These are phyloP conservation scores for Dendrobium officinale DNA, from an alignment of 106 monocot genomes.

Conservation along the genomic window DNA sequence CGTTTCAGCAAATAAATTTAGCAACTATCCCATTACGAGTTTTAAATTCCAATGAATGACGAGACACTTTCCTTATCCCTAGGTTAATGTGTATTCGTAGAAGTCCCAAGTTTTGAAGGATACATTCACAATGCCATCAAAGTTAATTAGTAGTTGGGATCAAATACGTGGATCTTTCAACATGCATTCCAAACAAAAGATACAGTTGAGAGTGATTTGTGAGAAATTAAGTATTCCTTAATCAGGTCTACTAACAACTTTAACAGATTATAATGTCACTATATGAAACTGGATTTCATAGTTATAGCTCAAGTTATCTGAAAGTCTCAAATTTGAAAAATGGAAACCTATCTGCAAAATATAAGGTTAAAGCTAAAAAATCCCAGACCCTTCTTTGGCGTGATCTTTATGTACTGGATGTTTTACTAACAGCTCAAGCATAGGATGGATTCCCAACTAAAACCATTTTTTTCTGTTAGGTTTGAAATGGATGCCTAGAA, in stretches of 20 bases:
- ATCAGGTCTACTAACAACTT: background rate
- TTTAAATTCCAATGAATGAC: background rate
- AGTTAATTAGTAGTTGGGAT: background rate
- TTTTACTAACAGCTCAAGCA: background rate
- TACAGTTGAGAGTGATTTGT: background rate
- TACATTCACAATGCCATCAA: background rate
- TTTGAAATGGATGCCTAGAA: background rate
- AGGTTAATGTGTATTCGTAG: background rate
- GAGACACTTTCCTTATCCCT: background rate
- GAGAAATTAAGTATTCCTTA: background rate
- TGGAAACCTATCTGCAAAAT: too few relatives aligned
- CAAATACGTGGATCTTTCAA: background rate
- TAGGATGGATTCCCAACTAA: background rate
- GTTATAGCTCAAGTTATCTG: too few relatives aligned
- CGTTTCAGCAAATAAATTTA: background rate
- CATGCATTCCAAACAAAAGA: background rate
- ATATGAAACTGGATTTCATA: too few relatives aligned
- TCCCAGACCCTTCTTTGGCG: too few relatives aligned
- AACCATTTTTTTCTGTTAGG: too few relatives aligned
- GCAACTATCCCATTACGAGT: background rate
- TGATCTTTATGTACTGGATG: too few relatives aligned
- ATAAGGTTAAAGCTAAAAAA: too few relatives aligned
- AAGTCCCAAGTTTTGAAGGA: background rate
- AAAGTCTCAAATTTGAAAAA: too few relatives aligned
- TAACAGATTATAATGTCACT: too few relatives aligned